These are phyloP conservation scores for Apophysomyces sp. DNA, from an alignment of 371 early-diverging fungal species.

Conservation along the genomic window DNA sequence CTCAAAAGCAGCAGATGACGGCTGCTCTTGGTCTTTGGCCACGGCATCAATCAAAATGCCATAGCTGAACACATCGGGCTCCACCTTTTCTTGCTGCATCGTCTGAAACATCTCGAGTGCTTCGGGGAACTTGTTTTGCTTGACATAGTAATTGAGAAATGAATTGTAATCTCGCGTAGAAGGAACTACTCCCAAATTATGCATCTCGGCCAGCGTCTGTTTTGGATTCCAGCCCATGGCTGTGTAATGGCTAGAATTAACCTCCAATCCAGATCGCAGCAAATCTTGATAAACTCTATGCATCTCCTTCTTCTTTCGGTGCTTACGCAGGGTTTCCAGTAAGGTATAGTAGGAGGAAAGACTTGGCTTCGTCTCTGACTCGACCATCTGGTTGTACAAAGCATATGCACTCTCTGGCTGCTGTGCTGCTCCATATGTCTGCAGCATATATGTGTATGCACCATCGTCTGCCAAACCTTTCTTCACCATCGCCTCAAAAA, in stretches of 20 bases:
- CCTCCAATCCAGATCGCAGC: background rate
- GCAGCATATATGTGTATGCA: slow-evolving; percentile 26
- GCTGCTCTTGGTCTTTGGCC: slow-evolving; percentile 24
- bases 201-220: slow-evolving; percentile 23
- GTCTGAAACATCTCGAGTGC: slow-evolving; percentile 30
- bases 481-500: slow-evolving; percentile 15
- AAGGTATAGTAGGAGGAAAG: slow-evolving; percentile 30
- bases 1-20: slow-evolving; percentile 25
- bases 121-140: slow-evolving; percentile 25
- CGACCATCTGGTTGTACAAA: slow-evolving; percentile 40
- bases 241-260: slow-evolving; percentile 17
- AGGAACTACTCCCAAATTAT: background rate
- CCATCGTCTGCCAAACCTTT: background rate
- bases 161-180: slow-evolving; percentile 34
- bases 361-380: slow-evolving; percentile 23
- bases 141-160: slow-evolving; percentile 20
- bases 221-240: slow-evolving; percentile 29
- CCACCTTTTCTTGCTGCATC: slow-evolving; percentile 24
- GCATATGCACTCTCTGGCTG: slow-evolving; percentile 16
- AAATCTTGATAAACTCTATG: slow-evolving; percentile 20
- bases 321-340: slow-evolving; percentile 7
- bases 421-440: slow-evolving; percentile 10
- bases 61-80: slow-evolving; percentile 33
- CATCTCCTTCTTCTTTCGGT: slow-evolving; percentile 8
- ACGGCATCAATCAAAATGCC: slow-evolving; percentile 38